These are phyloP conservation scores for Stylonectria norvegica DNA, from an alignment of 2,329 filamentous ascomycete species.

Conservation along the genomic window DNA sequence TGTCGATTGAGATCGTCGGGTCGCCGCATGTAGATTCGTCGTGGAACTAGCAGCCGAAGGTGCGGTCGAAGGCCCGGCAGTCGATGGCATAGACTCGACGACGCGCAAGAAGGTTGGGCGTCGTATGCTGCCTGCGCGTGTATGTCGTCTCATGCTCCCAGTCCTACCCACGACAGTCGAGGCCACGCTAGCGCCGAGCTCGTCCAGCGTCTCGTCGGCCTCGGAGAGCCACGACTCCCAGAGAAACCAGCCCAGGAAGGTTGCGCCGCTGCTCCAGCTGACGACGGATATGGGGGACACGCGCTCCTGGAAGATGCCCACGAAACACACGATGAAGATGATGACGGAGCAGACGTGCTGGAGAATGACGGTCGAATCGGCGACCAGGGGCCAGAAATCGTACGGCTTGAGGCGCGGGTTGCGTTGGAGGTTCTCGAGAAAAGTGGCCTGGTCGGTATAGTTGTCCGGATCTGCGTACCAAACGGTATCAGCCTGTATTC, in stretches of 20 bases:
- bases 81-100: constrained; percentile 26
- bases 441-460: constrained; percentile 95
- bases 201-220: constrained; percentile 55
- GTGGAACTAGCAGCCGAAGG: constrained; percentile 45
- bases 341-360: constrained; percentile 94
- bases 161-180: constrained; percentile 34
- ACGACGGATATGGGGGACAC: constrained; percentile 90
- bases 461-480: constrained; percentile 78
- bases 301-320: constrained; percentile 80
- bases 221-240: constrained; percentile 89
- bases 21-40: constrained; percentile 37
- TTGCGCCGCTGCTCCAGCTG: constrained; percentile 76
- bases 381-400: constrained; percentile 95
- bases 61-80: constrained; percentile 21
- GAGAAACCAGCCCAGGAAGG: constrained; percentile 81
- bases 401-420: constrained; percentile 93
- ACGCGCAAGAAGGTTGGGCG: constrained; percentile 31
- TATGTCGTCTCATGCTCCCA: constrained; percentile 33
- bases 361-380: constrained; percentile 92
- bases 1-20: constrained; percentile 46
- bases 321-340: constrained; percentile 92
- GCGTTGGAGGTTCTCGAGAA: constrained; percentile 90
- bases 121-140: constrained; percentile 37
- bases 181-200: constrained; percentile 35
- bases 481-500: not conserved